Evolutionary conservation across 805 yeast genomes (phyloP), one percentile per base, ranked within the genome.

Genomic region (Candida pseudoglaebosa): DNA sequence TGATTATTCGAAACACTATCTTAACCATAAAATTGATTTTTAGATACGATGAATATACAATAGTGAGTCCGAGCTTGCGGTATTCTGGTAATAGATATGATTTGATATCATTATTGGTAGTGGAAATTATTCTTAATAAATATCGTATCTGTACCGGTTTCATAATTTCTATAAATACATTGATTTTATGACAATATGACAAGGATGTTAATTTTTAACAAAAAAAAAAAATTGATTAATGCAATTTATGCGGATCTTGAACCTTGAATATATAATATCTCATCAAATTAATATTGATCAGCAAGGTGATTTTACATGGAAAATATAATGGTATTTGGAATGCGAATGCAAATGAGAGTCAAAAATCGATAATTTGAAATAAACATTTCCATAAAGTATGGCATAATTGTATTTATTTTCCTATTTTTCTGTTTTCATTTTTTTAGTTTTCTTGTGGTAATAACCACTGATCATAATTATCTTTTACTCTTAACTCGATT

Each of bases 381-480:
- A n/a, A n/a, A n/a, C n/a, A n/a, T n/a, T n/a, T n/a, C n/a, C n/a
- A n/a, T n/a, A n/a, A n/a, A n/a, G n/a, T n/a, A 70, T 31, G 67
- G 46, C 17, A 34, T 71, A 4, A 67, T 70, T 3, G 50, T 80
- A 73, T 46, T 86, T 84, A 29, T 47, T 63, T 16, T 76, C 75
- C 36, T 35, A 66, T n/a, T 54, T 45, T 2, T 59, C 50, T 7
- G 53, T 54, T 16, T 46, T 47, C 3, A 10, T 29, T 33, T 24
- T 16, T 33, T 24, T 31, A 37, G 22, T 37, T 37, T 21, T 37
- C 39, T 16, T 18, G 24, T n/a, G 37, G 30, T 47, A 88, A 67
- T 34, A 88, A 73, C 95, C 95, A 87, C 45, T 71, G 77, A 44
- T 72, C 66, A 61, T 75, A 79, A 57, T 75, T 75, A 34, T 62